Percentiles rank a stretch among this genome's conserved stretches.
phyloP scores from a whole-genome alignment of 805 yeast species.

The Pichia deserticola region DNA sequence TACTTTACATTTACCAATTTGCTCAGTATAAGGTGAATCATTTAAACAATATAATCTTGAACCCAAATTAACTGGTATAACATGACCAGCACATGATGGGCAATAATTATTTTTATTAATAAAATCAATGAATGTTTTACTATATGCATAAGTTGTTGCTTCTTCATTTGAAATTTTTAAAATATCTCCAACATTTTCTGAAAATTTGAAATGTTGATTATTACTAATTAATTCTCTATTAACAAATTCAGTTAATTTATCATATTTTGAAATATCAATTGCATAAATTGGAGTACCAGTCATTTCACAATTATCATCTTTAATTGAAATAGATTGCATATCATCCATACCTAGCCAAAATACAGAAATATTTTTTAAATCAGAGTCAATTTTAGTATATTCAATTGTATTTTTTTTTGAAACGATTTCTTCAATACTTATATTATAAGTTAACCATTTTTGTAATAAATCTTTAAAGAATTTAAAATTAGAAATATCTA shows the following conservation, averaged over 20 bases:
- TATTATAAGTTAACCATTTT: constrained; percentile 7
- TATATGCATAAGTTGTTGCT: constrained; percentile 71
- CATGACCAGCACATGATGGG: constrained; percentile 74
- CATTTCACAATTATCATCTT: constrained; percentile 27
- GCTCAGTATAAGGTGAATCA: constrained; percentile 18
- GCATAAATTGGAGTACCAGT: constrained; percentile 58
- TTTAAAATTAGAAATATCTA: background rate
- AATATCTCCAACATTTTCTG: constrained; percentile 11
- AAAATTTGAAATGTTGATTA: background rate
- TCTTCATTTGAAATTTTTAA: constrained; percentile 31
- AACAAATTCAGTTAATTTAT: constrained; percentile 1
- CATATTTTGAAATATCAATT: constrained; percentile 42
- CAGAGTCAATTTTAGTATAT: background rate
- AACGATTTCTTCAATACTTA: background rate
- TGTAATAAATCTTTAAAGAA: background rate
- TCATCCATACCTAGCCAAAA: constrained; percentile 10
- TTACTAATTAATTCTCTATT: background rate
- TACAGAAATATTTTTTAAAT: constrained; percentile 2
- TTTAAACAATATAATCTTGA: constrained; percentile 49
- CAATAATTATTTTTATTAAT: constrained; percentile 64
- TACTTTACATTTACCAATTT: constrained; percentile 28
- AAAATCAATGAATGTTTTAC: constrained; percentile 84
- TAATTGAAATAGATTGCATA: constrained; percentile 12
- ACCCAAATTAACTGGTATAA: constrained; percentile 61
- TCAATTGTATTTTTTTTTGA: background rate